Evolutionary conservation across 176 grass and related monocot genomes (phyloP).

Genomic region (Oropetium thomaeum): DNA sequence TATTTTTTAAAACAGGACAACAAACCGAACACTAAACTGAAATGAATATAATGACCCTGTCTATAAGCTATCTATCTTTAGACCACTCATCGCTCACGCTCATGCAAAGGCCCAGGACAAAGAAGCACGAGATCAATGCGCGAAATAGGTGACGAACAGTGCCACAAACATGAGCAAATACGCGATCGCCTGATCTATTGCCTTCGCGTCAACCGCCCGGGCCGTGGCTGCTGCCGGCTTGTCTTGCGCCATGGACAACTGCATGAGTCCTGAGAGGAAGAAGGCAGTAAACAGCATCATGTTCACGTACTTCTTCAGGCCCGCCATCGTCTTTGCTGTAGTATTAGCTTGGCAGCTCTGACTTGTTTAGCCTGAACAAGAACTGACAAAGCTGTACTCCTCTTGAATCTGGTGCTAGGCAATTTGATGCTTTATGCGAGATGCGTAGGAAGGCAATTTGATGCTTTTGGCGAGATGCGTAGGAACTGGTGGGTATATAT

Average conservation of each 20-base stretch:
- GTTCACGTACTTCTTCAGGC: too few relatives aligned
- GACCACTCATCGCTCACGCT: too few relatives aligned
- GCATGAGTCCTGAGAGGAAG: conserved; percentile 40
- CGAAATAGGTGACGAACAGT: conserved; percentile 7
- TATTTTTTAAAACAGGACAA: too few relatives aligned
- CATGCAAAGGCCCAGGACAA: too few relatives aligned
- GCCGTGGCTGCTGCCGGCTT: neutral
- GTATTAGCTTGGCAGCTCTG: neutral
- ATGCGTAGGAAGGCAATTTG: neutral
- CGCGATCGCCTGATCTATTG: conserved; percentile 11
- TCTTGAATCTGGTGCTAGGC: neutral
- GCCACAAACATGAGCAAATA: conserved; percentile 17
- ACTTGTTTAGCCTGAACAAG: too few relatives aligned
- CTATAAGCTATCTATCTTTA: too few relatives aligned
- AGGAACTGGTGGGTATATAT: neutral
- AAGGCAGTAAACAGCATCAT: conserved; percentile 15
- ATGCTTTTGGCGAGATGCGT: too few relatives aligned
- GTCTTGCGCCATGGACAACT: conserved; percentile 28
- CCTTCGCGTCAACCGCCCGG: neutral
- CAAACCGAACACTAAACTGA: too few relatives aligned
- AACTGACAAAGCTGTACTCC: neutral
- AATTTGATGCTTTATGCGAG: too few relatives aligned
- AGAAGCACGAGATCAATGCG: neutral
- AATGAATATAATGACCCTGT: too few relatives aligned
- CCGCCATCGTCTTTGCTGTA: conserved; percentile 16